A percentile compares a stretch with the other conserved stretches of the same genome.
Conservation (phyloP, 2,329 filamentous ascomycete species). For the Bipolaris bicolor region DNA sequence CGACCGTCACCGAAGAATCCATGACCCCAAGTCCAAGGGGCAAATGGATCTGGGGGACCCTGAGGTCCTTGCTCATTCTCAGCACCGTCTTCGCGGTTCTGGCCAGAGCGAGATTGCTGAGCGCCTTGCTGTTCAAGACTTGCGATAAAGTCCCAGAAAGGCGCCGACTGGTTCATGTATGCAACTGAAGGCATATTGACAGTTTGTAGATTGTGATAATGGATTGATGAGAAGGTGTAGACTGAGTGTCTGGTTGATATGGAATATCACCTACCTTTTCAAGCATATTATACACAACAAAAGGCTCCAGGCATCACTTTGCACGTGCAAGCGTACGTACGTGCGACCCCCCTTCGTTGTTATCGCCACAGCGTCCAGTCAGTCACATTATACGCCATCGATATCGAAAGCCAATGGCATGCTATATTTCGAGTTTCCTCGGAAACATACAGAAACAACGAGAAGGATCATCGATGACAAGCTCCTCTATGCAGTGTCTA, state of each 20-base stretch:
- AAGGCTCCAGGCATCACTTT: constrained; percentile 35
- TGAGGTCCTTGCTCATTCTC: constrained; percentile 30
- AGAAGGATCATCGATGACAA: constrained; percentile 31
- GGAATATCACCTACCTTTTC: constrained; percentile 18
- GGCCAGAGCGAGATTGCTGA: constrained; percentile 49
- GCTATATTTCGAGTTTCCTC: not conserved
- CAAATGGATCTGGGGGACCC: constrained; percentile 28
- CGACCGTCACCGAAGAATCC: constrained; percentile 35
- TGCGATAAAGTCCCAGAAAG: constrained; percentile 64
- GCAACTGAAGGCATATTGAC: constrained; percentile 58
- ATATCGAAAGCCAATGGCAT: constrained; percentile 28
- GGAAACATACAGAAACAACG: constrained; percentile 29
- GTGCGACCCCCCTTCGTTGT: constrained; percentile 18
- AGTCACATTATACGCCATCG: constrained; percentile 7
- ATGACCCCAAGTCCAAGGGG: constrained; percentile 45
- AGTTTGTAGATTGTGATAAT: constrained; percentile 8
- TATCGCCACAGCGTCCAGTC: constrained; percentile 31
- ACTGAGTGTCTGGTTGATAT: constrained; percentile 15
- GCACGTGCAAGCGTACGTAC: constrained; percentile 41
- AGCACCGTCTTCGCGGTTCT: constrained; percentile 39
- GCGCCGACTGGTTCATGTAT: constrained; percentile 59
- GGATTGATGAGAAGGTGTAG: constrained; percentile 11
- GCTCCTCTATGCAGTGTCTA: constrained; percentile 26
- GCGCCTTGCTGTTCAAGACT: constrained; percentile 56
- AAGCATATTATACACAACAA: constrained; percentile 33